Evolutionary conservation across 352 stramenopile species (phyloP).

Genomic region (Pythium pyrilobum): DNA sequence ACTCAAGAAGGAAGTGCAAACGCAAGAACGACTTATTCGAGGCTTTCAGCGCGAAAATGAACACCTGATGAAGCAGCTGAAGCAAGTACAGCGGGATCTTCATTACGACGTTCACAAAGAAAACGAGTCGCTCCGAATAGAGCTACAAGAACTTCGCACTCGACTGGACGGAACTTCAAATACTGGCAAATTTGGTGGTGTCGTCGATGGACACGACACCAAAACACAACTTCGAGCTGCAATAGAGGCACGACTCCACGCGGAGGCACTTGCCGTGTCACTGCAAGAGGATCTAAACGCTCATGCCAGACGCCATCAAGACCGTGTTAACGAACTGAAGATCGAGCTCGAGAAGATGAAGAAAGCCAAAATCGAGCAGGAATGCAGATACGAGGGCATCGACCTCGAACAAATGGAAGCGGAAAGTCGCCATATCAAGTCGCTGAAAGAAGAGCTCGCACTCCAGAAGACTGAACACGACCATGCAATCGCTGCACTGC

Average conservation of each 20-base stretch:
- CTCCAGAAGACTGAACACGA: conserved; percentile 44
- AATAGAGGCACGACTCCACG: conserved; percentile 57
- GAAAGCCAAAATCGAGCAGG: conserved; percentile 73
- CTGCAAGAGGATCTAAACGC: conserved; percentile 59
- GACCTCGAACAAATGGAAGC: conserved; percentile 51
- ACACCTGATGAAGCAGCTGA: conserved; percentile 73
- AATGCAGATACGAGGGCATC: conserved; percentile 74
- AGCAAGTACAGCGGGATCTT: conserved; percentile 48
- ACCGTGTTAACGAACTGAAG: conserved; percentile 62
- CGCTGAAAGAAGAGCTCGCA: conserved; percentile 40
- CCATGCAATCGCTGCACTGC: conserved; percentile 38
- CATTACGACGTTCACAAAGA: conserved; percentile 70
- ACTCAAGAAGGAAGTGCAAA: conserved; percentile 19
- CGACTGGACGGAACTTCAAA: conserved; percentile 13
- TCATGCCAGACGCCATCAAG: conserved; percentile 28
- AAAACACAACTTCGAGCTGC: conserved; percentile 44
- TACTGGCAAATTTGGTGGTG: not conserved
- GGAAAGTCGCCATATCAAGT: conserved; percentile 40
- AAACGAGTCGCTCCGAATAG: conserved; percentile 54
- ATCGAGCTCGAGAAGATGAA: conserved; percentile 71
- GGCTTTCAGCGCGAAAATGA: conserved; percentile 83
- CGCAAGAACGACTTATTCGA: conserved; percentile 71
- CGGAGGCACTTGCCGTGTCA: conserved; percentile 42
- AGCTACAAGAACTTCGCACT: conserved; percentile 40
- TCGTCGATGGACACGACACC: conserved; percentile 11